These are phyloP conservation scores for Colletotrichum tropicale DNA, from an alignment of 2,329 filamentous ascomycete species.

Conservation along the genomic window DNA sequence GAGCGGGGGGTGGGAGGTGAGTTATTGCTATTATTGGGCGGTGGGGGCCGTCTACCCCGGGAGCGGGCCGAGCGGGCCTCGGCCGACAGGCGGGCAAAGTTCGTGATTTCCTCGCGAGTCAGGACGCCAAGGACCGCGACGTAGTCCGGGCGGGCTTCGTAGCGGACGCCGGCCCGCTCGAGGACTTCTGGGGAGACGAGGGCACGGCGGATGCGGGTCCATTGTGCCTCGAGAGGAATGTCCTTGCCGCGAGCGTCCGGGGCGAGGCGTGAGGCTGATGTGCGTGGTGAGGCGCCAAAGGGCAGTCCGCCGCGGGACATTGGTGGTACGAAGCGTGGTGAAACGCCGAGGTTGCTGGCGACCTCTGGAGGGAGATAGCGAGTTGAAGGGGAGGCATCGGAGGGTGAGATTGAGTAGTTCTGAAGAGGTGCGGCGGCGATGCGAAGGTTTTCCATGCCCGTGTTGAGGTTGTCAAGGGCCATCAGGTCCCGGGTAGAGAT, in stretches of 20 bases:
- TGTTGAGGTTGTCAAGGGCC: conserved; percentile 46
- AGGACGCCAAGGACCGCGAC: conserved; percentile 65
- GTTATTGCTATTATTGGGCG: conserved; percentile 6
- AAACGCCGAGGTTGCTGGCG: conserved; percentile 35
- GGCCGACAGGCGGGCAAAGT: conserved; percentile 53
- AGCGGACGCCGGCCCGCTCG: conserved; percentile 58
- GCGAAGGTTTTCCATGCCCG: conserved; percentile 45
- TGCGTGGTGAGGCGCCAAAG: conserved; percentile 22
- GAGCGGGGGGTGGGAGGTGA: conserved; percentile 3
- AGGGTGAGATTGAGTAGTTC: conserved; percentile 41
- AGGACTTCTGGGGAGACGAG: conserved; percentile 65
- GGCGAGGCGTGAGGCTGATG: conserved; percentile 43
- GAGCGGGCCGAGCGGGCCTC: conserved; percentile 49
- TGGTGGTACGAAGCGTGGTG: conserved; percentile 44
- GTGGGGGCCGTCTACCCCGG: neutral
- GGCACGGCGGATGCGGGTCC: conserved; percentile 62
- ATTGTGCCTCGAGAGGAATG: conserved; percentile 61
- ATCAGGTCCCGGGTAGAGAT: conserved; percentile 62
- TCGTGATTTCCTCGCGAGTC: conserved; percentile 53
- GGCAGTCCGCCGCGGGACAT: conserved; percentile 24
- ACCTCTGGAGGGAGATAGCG: conserved; percentile 38
- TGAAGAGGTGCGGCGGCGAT: conserved; percentile 36
- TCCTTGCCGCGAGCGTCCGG: conserved; percentile 62
- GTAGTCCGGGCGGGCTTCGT: conserved; percentile 64
- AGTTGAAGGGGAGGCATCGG: conserved; percentile 31